Evolutionary conservation across 169 alveolate genomes (phyloP).

Genomic region (Plasmodium gonderi): DNA sequence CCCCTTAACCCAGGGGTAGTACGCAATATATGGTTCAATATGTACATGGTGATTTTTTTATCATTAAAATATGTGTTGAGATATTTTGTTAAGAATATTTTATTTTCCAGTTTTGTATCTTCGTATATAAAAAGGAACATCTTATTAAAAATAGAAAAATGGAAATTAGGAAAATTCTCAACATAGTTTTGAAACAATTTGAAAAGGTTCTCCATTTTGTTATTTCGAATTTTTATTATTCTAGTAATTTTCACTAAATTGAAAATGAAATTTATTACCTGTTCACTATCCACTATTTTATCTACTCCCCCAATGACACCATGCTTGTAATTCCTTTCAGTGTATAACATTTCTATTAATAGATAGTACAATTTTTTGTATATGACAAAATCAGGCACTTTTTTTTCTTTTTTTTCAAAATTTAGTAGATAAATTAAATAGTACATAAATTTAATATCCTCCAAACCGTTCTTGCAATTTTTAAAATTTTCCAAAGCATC

Average conservation of each 20-base stretch:
- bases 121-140: constrained; percentile 53
- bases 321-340: background rate
- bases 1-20: background rate
- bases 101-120: constrained; percentile 35
- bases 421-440: constrained; percentile 18
- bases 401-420: constrained; percentile 3
- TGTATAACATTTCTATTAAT: constrained; percentile 27
- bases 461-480: constrained; percentile 38
- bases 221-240: constrained; percentile 13
- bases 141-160: constrained; percentile 1
- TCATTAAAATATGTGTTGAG: constrained; percentile 29
- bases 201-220: constrained; percentile 4
- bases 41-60: constrained; percentile 8
- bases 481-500: constrained; percentile 28
- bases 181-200: constrained; percentile 11
- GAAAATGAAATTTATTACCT: background rate
- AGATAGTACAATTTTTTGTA: constrained; percentile 34
- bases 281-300: background rate
- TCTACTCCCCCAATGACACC: background rate
- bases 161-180: constrained; percentile 8
- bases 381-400: background rate
- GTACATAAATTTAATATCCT: constrained; percentile 45
- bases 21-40: constrained; percentile 2
- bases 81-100: constrained; percentile 9
- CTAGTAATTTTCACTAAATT: constrained; percentile 51